These are phyloP conservation scores for Globisporangium rhizosaccharum DNA, from an alignment of 352 stramenopile species.

Conservation along the genomic window DNA sequence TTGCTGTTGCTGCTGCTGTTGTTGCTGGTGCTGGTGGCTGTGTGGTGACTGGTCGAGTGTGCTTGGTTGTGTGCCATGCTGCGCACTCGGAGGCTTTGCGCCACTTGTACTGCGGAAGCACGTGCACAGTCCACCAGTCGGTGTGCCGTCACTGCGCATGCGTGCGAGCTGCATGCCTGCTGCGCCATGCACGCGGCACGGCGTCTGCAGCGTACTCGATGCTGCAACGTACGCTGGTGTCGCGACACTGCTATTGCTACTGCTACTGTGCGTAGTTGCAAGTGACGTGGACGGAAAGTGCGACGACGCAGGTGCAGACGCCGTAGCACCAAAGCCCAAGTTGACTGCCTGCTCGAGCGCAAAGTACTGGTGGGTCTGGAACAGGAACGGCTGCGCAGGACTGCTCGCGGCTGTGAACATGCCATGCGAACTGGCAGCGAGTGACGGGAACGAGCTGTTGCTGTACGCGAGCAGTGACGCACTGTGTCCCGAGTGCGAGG, in stretches of 20 bases:
- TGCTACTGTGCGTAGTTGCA: background rate
- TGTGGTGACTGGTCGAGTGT: background rate
- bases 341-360: constrained; percentile 5
- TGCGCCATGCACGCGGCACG: constrained; percentile 9
- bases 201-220: background rate
- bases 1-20: background rate
- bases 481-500: background rate
- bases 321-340: background rate
- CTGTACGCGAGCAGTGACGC: constrained; percentile 4
- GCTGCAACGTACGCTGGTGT: background rate
- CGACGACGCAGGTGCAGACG: background rate
- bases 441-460: constrained; percentile 6
- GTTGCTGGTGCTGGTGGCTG: background rate
- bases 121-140: constrained; percentile 17
- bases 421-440: background rate
- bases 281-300: background rate
- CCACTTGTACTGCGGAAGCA: constrained; percentile 30
- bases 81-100: background rate
- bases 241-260: background rate
- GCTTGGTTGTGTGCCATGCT: background rate
- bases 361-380: constrained; percentile 13
- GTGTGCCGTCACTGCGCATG: background rate
- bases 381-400: constrained; percentile 3
- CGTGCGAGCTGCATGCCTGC: constrained; percentile 2
- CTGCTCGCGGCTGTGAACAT: background rate